Percentiles rank a stretch among this genome's conserved stretches.
Conservation (phyloP, 306 rosid genomes). For the Oxytropis ochrocephala region DNA sequence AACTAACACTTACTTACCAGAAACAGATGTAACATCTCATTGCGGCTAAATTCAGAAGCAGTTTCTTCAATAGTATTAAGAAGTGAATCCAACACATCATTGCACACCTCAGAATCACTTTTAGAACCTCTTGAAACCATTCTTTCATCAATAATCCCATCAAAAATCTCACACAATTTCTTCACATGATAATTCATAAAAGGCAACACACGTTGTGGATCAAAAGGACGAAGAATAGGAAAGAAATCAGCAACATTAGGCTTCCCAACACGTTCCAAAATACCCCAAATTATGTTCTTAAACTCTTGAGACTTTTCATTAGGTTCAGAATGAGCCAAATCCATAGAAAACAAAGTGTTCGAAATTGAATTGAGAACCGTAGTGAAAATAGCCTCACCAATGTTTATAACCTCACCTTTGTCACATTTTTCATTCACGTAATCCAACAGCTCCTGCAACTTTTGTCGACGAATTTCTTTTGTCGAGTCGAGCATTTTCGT, state of each 20-base stretch:
- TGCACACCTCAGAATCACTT: background rate
- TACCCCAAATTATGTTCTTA: background rate
- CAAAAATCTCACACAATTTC: background rate
- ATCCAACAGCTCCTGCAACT: background rate
- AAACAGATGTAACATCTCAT: conserved; percentile 1
- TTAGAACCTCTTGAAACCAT: background rate
- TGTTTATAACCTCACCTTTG: background rate
- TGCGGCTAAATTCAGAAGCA: background rate
- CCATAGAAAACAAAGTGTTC: conserved; percentile 17
- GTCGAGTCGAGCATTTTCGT: background rate
- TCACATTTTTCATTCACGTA: background rate
- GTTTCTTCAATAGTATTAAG: background rate
- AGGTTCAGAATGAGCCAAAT: background rate
- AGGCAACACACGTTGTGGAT: background rate
- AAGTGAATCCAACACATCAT: conserved; percentile 11
- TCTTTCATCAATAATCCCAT: conserved; percentile 11
- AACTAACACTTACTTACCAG: background rate
- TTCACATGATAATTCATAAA: background rate
- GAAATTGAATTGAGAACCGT: background rate
- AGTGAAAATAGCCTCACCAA: conserved; percentile 11
- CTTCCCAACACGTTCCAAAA: background rate
- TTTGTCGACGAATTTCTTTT: background rate
- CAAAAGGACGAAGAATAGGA: background rate
- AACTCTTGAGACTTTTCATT: conserved; percentile 1
- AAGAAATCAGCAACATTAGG: conserved; percentile 19